Evolutionary conservation across 2,329 filamentous ascomycete species (phyloP), one percentile per base, ranked within the genome.

Genomic region (Cladophialophora chaetospira): DNA sequence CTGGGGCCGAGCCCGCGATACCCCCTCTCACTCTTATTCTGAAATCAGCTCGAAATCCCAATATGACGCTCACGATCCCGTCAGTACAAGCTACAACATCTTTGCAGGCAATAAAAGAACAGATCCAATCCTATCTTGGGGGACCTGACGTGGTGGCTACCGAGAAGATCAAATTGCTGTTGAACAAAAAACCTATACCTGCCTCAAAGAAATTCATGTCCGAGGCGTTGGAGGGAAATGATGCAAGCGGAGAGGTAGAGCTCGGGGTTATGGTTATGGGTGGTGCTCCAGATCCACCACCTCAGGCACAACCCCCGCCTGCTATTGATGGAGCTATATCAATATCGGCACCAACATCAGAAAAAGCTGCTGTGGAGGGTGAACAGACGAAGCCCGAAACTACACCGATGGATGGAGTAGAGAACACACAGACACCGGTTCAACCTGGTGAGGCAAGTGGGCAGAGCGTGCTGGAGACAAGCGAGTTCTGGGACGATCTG

Each of bases 221-320:
- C 55, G 92, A 96, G 56, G 70, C 95, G 0, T 65, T 92, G 1
- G 79, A 78, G 0, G 78, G 82, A 3, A 83, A 78, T 75, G 25
- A 79, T 66, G 15, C 67, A 1, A 78, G 75, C 9, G 73, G 71
- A 53, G 72, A 73, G 19, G 78, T 93, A 0, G 91, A 96, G 71
- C 86, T 97, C 61, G 85, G 85, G 1, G 82, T 97, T 53, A 97
- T 97, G 91, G 81, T 97, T 17, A 84, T 96, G 70, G 89, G 88
- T 2, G 91, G 90, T 11, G 83, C 79, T 19, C 74, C 75, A 21
- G 71, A 64, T 46, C 57, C 64, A 9, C 60, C 60, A 3, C 47
- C 58, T 9, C 59, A 64, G 28, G 45, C 40, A 29, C 45, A 43
- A 15, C 29, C 33, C n/a, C 26, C 25, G 31, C n/a, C 28, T 13